Conservation (phyloP, 1,284 basidiomycete species). For the Dichomitus squalens region DNA sequence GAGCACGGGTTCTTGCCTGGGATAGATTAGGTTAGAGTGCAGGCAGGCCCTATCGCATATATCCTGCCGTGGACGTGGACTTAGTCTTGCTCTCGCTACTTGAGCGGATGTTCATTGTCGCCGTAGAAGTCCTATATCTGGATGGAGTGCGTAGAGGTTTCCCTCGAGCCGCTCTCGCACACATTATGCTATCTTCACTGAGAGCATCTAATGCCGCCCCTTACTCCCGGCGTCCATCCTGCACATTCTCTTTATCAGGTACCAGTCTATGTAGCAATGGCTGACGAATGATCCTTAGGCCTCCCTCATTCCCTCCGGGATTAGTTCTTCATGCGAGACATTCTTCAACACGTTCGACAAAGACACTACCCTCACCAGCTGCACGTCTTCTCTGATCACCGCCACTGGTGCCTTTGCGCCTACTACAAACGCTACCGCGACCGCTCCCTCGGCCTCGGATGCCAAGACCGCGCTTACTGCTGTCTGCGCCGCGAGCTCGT, state of each 20-base stretch:
- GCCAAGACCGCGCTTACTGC: constrained; percentile 56
- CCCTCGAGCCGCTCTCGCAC: too few species aligned
- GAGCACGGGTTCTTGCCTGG: too few species aligned
- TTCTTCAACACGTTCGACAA: constrained; percentile 70
- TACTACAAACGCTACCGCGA: constrained; percentile 33
- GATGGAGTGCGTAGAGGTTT: too few species aligned
- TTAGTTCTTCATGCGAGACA: constrained; percentile 57
- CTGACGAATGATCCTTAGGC: constrained; percentile 27
- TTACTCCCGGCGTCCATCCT: neutral
- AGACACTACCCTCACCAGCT: constrained; percentile 58
- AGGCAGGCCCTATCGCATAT: too few species aligned
- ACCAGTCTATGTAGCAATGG: neutral
- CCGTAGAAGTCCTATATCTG: too few species aligned
- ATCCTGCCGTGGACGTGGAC: too few species aligned
- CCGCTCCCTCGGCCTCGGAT: constrained; percentile 43
- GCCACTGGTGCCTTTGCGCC: constrained; percentile 67
- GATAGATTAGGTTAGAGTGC: too few species aligned
- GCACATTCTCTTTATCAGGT: neutral
- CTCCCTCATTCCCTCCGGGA: constrained; percentile 63
- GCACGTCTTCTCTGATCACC: constrained; percentile 65
- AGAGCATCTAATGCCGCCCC: too few species aligned
- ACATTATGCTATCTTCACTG: too few species aligned
- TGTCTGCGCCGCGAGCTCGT: constrained; percentile 54
- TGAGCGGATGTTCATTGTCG: too few species aligned
- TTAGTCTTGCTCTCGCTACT: too few species aligned